Conservation (phyloP, 2,329 filamentous ascomycete species). For the Colletotrichum karsti region DNA sequence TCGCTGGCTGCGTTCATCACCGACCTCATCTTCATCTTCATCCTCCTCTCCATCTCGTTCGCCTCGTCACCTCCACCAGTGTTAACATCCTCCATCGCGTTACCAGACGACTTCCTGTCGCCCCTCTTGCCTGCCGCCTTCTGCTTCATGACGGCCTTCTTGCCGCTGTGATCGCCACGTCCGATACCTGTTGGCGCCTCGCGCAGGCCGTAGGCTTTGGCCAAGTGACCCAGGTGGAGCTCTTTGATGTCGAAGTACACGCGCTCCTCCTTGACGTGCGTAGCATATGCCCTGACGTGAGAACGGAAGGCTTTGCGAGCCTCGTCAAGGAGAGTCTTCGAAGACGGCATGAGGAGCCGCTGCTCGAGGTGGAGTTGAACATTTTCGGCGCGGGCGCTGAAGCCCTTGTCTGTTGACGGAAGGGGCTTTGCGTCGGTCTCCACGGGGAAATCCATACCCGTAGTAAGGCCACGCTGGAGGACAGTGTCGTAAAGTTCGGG, state of each 20-base stretch:
- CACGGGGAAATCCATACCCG: constrained; percentile 71
- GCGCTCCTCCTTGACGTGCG: constrained; percentile 87
- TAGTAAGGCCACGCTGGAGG: constrained; percentile 72
- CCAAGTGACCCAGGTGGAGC: constrained; percentile 90
- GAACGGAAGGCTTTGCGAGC: constrained; percentile 89
- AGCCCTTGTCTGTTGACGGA: constrained; percentile 53
- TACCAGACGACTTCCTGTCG: constrained; percentile 30
- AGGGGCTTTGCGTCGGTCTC: constrained; percentile 66
- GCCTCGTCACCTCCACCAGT: constrained; percentile 39
- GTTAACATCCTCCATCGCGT: constrained; percentile 37
- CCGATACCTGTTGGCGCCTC: constrained; percentile 89
- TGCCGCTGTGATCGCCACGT: constrained; percentile 58
- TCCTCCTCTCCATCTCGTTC: constrained; percentile 66
- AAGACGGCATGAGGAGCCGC: constrained; percentile 51
- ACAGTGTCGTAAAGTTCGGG: constrained; percentile 62
- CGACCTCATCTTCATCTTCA: constrained; percentile 69
- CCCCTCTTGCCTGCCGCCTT: constrained; percentile 35
- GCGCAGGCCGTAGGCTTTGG: constrained; percentile 90
- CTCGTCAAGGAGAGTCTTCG: constrained; percentile 76
- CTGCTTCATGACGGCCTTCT: constrained; percentile 45
- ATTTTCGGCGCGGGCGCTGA: constrained; percentile 57
- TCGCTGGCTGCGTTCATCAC: constrained; percentile 67
- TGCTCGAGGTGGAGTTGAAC: constrained; percentile 69
- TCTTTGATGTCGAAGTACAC: constrained; percentile 90
- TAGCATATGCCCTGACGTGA: constrained; percentile 93